Conservation (phyloP, 345 rosid species). For the Hibiscus tridactylites region DNA sequence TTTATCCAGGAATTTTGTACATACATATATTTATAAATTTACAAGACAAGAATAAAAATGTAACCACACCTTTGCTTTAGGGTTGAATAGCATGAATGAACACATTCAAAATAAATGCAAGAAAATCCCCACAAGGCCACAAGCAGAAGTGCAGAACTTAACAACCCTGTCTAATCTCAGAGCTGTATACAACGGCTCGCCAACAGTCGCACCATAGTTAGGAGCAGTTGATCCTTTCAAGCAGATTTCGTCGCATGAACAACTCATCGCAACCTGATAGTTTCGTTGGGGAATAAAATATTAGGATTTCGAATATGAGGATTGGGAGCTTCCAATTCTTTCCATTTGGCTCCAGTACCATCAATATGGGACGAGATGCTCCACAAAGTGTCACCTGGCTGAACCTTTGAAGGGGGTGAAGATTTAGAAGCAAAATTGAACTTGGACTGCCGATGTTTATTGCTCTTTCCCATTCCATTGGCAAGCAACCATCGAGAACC, state of each 20-base stretch:
- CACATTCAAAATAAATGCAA: background rate
- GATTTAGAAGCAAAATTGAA: conserved; percentile 41
- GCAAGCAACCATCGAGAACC: conserved; percentile 93
- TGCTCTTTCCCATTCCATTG: conserved; percentile 90
- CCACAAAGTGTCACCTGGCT: conserved; percentile 68
- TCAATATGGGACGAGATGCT: conserved; percentile 59
- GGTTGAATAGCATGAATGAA: conserved; percentile 5
- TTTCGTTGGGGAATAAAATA: conserved; percentile 34
- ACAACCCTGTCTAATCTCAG: background rate
- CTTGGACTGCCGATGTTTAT: conserved; percentile 45
- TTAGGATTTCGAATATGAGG: conserved; percentile 55
- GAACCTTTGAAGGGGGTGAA: conserved; percentile 28
- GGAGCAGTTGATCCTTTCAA: background rate
- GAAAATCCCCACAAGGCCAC: background rate
- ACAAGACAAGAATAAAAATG: conserved; percentile 5
- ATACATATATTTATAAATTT: background rate
- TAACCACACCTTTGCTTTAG: conserved; percentile 9
- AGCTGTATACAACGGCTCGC: background rate
- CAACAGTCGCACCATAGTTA: background rate
- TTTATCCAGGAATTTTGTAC: too few species aligned
- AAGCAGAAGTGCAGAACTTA: background rate
- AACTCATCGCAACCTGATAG: conserved; percentile 24
- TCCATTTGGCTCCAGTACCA: conserved; percentile 60
- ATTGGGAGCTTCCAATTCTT: conserved; percentile 40
- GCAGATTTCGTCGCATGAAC: background rate